These are phyloP conservation scores for Boletus vinaceobasis DNA, from an alignment of 768 basidiomycete genomes.

Conservation along the genomic window DNA sequence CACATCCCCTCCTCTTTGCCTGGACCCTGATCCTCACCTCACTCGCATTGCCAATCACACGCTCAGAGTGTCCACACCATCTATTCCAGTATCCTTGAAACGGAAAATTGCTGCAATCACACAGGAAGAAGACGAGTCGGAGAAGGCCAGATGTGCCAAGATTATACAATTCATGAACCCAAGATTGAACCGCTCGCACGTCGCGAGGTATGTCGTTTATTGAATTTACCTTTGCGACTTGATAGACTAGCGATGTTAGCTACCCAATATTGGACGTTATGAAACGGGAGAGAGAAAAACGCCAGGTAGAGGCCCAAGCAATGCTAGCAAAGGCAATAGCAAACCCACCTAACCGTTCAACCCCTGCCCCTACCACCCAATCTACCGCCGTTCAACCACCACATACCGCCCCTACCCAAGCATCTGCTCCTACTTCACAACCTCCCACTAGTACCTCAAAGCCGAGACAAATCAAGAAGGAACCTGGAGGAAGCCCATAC, in stretches of 20 bases:
- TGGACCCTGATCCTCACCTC: conserved; percentile 76
- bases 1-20: conserved; percentile 71
- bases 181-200: conserved; percentile 40
- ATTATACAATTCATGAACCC: conserved; percentile 81
- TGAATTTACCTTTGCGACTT: neutral
- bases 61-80: conserved; percentile 66
- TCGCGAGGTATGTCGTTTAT: conserved; percentile 44
- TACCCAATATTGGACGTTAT: conserved; percentile 58
- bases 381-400: conserved; percentile 35
- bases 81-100: conserved; percentile 71
- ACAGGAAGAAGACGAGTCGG: conserved; percentile 72
- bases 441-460: conserved; percentile 22
- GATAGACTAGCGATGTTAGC: conserved; percentile 30
- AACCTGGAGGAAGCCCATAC: conserved; percentile 24
- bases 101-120: conserved; percentile 70
- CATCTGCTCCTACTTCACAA: conserved; percentile 31
- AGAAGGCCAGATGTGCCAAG: conserved; percentile 68
- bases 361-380: conserved; percentile 30
- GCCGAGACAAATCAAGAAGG: conserved; percentile 28
- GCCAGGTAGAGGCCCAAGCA: conserved; percentile 23
- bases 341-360: conserved; percentile 29
- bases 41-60: conserved; percentile 74
- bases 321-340: conserved; percentile 26
- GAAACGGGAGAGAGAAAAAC: conserved; percentile 28
- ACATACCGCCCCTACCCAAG: conserved; percentile 29